phyloP scores from a whole-genome alignment of 352 stramenopile species.

The Pythium coloratum region DNA sequence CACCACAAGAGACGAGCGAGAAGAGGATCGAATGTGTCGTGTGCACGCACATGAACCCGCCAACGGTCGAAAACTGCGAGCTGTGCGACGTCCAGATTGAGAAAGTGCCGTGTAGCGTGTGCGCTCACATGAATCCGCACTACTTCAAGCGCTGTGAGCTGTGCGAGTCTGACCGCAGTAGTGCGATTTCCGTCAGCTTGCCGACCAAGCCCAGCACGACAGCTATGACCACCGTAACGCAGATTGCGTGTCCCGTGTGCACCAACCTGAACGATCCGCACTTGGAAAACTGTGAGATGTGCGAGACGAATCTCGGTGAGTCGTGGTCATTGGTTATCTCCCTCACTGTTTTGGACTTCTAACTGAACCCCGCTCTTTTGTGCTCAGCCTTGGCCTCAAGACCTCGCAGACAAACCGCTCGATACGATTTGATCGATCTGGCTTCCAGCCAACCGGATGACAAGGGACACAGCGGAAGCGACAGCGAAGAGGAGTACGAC shows the following conservation, averaged over 20 bases:
- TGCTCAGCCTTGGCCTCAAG: background rate
- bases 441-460: conserved; percentile 13
- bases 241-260: conserved; percentile 36
- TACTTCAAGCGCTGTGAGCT: conserved; percentile 18
- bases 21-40: background rate
- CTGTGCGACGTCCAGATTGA: conserved; percentile 6
- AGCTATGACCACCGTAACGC: background rate
- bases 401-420: background rate
- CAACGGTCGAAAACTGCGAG: background rate
- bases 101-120: conserved; percentile 18
- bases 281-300: conserved; percentile 49
- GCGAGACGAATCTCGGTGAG: conserved; percentile 37
- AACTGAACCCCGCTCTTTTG: background rate
- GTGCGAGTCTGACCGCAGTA: conserved; percentile 10
- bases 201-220: background rate
- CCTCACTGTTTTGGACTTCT: background rate
- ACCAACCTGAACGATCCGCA: conserved; percentile 51
- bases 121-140: conserved; percentile 16
- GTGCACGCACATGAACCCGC: conserved; percentile 11
- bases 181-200: background rate
- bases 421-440: conserved; percentile 10
- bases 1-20: background rate
- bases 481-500: conserved; percentile 8
- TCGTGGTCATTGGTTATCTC: background rate
- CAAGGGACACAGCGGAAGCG: conserved; percentile 8